Evolutionary conservation across 345 rosid species (phyloP).

Genomic region (thale cress (Arabidopsis thaliana)): DNA sequence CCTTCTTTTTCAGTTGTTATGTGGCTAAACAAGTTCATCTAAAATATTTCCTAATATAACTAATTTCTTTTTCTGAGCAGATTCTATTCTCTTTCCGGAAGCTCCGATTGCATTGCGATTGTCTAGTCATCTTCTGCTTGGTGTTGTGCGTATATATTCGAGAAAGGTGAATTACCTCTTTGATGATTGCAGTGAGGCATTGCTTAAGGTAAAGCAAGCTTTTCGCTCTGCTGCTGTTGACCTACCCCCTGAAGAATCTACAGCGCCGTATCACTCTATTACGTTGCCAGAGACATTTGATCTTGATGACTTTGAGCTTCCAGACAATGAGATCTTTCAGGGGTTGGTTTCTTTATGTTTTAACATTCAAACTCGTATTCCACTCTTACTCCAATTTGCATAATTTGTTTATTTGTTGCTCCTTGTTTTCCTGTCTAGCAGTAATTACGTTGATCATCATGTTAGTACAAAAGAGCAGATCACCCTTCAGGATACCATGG

Average conservation of each 20-base stretch:
- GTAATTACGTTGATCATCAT: slow-evolving; percentile 96
- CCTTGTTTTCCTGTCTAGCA: slow-evolving; percentile 49
- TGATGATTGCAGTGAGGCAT: slow-evolving; percentile 99
- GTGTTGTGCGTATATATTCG: slow-evolving; percentile 98
- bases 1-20: not conserved
- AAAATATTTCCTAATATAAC: slow-evolving; percentile 28
- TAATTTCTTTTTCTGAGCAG: slow-evolving; percentile 51
- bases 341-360: slow-evolving; percentile 65
- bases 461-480: slow-evolving; percentile 96
- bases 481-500: slow-evolving; percentile 98
- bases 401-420: slow-evolving; percentile 22
- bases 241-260: slow-evolving; percentile 97
- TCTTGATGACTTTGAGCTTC: slow-evolving; percentile 99
- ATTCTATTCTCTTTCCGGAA: slow-evolving; percentile 98
- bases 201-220: slow-evolving; percentile 98
- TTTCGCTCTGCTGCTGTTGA: slow-evolving; percentile 98
- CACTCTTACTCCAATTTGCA: not conserved
- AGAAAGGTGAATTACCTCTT: slow-evolving; percentile 98
- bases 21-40: not conserved
- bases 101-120: slow-evolving; percentile 91
- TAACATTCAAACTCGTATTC: not conserved
- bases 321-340: slow-evolving; percentile 89
- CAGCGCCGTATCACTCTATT: slow-evolving; percentile 97
- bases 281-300: slow-evolving; percentile 99
- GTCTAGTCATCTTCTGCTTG: slow-evolving; percentile 98